Percentiles rank a stretch among this genome's conserved stretches.
phyloP scores from a whole-genome alignment of 1,284 basidiomycete genomes.

The Sporisorium scitamineum region DNA sequence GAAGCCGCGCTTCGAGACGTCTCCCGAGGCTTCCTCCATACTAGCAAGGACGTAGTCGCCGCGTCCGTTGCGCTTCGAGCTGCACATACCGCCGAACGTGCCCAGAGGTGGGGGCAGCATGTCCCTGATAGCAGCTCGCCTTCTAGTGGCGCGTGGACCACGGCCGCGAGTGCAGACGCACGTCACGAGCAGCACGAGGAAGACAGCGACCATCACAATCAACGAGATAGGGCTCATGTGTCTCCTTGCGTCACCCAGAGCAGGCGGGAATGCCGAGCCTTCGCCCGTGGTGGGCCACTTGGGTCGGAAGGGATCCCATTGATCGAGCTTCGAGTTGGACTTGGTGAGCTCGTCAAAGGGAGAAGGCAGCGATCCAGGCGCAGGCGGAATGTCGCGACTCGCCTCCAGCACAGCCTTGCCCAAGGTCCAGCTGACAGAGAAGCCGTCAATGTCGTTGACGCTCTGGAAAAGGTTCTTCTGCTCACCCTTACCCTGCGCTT shows the following conservation, averaged over 20 bases:
- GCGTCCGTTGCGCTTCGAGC: slow-evolving; percentile 32
- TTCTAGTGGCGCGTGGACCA: slow-evolving; percentile 39
- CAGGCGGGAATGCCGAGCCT: slow-evolving; percentile 45
- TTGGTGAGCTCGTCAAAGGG: slow-evolving; percentile 48
- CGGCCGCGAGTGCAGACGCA: slow-evolving; percentile 55
- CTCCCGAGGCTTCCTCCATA: slow-evolving; percentile 60
- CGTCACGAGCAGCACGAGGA: slow-evolving; percentile 44
- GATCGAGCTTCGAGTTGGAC: slow-evolving; percentile 37
- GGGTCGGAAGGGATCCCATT: slow-evolving; percentile 46
- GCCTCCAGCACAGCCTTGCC: slow-evolving; percentile 99
- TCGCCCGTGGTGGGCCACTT: slow-evolving; percentile 50
- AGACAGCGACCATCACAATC: slow-evolving; percentile 37
- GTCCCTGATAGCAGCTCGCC: slow-evolving; percentile 50
- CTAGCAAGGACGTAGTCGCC: slow-evolving; percentile 63
- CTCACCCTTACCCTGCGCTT: slow-evolving; percentile 60
- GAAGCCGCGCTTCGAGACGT: slow-evolving; percentile 32
- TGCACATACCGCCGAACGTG: slow-evolving; percentile 45
- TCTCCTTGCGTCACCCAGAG: slow-evolving; percentile 27
- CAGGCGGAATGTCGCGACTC: slow-evolving; percentile 72
- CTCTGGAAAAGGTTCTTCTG: slow-evolving; percentile 80
- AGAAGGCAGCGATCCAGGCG: slow-evolving; percentile 47
- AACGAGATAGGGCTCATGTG: slow-evolving; percentile 39
- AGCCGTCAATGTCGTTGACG: slow-evolving; percentile 88
- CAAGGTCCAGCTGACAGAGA: slow-evolving; percentile 96
- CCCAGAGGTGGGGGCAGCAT: slow-evolving; percentile 57